Conservation (phyloP, 1,284 basidiomycete genomes). For the Schizopora paradoxa region DNA sequence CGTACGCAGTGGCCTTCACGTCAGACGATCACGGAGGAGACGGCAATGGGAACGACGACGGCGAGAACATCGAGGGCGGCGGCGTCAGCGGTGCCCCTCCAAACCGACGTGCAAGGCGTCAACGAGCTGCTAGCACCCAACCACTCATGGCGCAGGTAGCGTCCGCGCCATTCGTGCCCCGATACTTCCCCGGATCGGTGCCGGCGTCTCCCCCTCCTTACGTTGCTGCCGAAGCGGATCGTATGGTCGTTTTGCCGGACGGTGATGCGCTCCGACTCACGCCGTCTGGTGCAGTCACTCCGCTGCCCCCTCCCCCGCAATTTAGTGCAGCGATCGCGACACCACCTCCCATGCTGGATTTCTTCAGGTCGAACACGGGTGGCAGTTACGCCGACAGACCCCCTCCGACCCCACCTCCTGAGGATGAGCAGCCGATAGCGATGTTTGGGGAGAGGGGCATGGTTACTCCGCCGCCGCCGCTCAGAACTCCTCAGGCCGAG, state of each 20-base stretch:
- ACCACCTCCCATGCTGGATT: slow-evolving; percentile 12
- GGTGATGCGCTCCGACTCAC: neutral
- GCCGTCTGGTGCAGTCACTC: slow-evolving; percentile 11
- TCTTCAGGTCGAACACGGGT: slow-evolving; percentile 6
- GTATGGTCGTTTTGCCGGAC: neutral
- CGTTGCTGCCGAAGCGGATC: slow-evolving; percentile 10
- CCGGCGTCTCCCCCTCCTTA: slow-evolving; percentile 37
- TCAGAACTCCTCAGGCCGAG: slow-evolving; percentile 10
- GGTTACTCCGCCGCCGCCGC: slow-evolving; percentile 10
- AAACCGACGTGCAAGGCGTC: neutral
- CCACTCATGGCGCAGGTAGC: slow-evolving; percentile 23
- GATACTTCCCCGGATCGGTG: slow-evolving; percentile 48
- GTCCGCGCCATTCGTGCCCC: slow-evolving; percentile 44
- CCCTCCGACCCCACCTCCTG: slow-evolving; percentile 17
- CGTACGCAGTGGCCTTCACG: slow-evolving; percentile 28
- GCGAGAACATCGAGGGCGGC: slow-evolving; percentile 3
- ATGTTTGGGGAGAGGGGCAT: slow-evolving; percentile 14
- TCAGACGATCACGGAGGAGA: slow-evolving; percentile 14
- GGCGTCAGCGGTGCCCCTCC: neutral
- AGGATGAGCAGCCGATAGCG: slow-evolving; percentile 8
- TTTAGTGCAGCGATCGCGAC: slow-evolving; percentile 10
- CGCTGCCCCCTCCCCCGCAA: slow-evolving; percentile 11
- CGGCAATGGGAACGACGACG: slow-evolving; percentile 12
- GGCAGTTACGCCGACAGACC: slow-evolving; percentile 17
- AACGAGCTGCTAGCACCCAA: too few relatives aligned